Base-by-base conservation (phyloP, 2,329 filamentous ascomycete genomes). In the Colletotrichum spinosum region DNA sequence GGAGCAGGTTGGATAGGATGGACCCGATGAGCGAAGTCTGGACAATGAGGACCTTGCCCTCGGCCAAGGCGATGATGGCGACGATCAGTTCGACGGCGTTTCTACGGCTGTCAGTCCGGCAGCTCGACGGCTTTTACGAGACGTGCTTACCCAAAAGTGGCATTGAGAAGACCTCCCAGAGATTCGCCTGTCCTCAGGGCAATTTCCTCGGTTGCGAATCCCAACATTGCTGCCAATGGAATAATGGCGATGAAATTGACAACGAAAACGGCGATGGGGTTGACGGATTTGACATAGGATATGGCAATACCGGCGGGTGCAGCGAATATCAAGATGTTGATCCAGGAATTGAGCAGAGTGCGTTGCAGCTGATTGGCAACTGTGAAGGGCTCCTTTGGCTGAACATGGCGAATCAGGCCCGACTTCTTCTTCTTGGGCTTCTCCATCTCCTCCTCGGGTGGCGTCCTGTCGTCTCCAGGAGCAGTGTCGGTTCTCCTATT, bases 171-270 rank as follows among this genome's bases (percentile, higher is more conserved):
- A 60, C 94, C 95, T 67, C 95, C 95, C 2, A 97, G 80, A 0
- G 92, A 94, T 76, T 97, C 94, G 54, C 94, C 94, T 0, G 90
- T 91, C 62, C 90, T 86, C 58, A 94, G 79, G 3, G 94, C 92
- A 69, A 97, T 90, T 77, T 97, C 94, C 76, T 98, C 95, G 0
- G 95, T 97, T 0, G 93, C 92, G 72, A 92, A 97, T 71, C 92
- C 91, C 33, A 98, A 83, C 82, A 97, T 90, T 12, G 91, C 92
- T 3, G 95, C 95, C 45, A 97, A 84, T 0, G 94, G 94, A 65
- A 97, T 90, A 70, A 97, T 97, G 67, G 94, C 95, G 69, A 97
- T 86, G 73, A 97, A 97, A 80, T 97, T 97, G 78, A 97, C 86
- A 60, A 94, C 87, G 73, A 97, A 97, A 51, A 96, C 83, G 38